Evolutionary conservation across 2,329 filamentous ascomycete genomes (phyloP).

Genomic region (Xylaria sp.): DNA sequence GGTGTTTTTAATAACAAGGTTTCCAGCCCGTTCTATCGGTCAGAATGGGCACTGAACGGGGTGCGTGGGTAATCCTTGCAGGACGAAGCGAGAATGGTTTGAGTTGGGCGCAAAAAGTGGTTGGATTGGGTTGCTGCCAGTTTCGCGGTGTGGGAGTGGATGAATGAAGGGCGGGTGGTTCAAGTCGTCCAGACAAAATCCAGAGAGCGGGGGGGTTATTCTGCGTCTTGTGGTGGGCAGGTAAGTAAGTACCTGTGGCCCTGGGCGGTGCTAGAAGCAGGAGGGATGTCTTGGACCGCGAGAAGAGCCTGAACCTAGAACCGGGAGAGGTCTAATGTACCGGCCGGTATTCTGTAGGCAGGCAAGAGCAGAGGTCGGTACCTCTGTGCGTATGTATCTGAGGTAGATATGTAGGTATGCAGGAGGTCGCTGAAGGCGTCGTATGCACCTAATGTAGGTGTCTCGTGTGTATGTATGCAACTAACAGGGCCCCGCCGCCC

Average conservation of each 20-base stretch:
- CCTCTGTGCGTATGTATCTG: background rate
- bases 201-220: conserved; percentile 33
- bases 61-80: conserved; percentile 43
- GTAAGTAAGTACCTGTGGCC: background rate
- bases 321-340: background rate
- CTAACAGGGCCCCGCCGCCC: conserved; percentile 32
- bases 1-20: conserved; percentile 21
- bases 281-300: background rate
- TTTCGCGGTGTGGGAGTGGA: conserved; percentile 39
- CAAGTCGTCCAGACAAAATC: conserved; percentile 33
- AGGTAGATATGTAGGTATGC: background rate
- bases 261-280: too few species aligned
- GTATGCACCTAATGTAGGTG: conserved; percentile 17
- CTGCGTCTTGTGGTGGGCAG: conserved; percentile 18
- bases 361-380: background rate
- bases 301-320: background rate
- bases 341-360: background rate
- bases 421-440: background rate
- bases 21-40: conserved; percentile 24
- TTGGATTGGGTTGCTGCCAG: conserved; percentile 48
- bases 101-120: conserved; percentile 49
- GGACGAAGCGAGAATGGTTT: conserved; percentile 25
- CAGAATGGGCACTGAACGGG: background rate
- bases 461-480: conserved; percentile 30
- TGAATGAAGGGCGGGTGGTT: conserved; percentile 37